Evolutionary conservation across 2,329 filamentous ascomycete genomes (phyloP).

Genomic region (Pseudogymnoascus sp.): DNA sequence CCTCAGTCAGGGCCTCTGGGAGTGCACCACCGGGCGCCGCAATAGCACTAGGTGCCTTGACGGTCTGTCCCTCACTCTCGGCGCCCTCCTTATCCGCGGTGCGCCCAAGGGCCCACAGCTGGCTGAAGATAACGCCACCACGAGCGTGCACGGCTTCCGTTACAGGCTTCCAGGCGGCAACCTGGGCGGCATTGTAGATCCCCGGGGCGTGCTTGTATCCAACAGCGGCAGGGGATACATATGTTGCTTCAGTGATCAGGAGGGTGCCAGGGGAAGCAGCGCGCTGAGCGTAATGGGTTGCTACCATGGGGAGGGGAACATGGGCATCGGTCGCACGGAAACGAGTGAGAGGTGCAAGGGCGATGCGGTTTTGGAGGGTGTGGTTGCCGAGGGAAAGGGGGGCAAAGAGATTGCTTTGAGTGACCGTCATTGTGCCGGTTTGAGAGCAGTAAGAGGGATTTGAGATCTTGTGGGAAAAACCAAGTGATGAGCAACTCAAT

Average conservation of each 20-base stretch:
- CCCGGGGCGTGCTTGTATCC: constrained; percentile 45
- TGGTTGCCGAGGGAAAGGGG: constrained; percentile 34
- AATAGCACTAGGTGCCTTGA: constrained; percentile 16
- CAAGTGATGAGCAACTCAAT: neutral
- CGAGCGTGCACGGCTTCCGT: constrained; percentile 52
- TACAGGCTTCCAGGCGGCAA: constrained; percentile 48
- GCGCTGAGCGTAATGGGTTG: constrained; percentile 45
- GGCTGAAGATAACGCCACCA: constrained; percentile 47
- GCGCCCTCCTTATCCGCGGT: constrained; percentile 24
- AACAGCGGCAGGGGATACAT: constrained; percentile 37
- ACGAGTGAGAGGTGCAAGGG: constrained; percentile 48
- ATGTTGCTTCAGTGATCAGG: constrained; percentile 47
- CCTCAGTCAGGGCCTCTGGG: constrained; percentile 31
- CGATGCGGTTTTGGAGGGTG: constrained; percentile 36
- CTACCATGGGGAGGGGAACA: constrained; percentile 34
- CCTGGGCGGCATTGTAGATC: constrained; percentile 44
- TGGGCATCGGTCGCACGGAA: constrained; percentile 37
- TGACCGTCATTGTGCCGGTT: constrained; percentile 4
- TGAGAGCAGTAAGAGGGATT: neutral
- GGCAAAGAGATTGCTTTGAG: constrained; percentile 29
- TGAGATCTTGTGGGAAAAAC: neutral
- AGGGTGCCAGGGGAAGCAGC: constrained; percentile 40
- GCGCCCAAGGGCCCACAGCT: constrained; percentile 54
- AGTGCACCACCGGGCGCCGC: constrained; percentile 18
- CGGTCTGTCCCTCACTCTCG: constrained; percentile 14